phyloP scores from a whole-genome alignment of 306 rosid species.

The Bauhinia variegata region DNA sequence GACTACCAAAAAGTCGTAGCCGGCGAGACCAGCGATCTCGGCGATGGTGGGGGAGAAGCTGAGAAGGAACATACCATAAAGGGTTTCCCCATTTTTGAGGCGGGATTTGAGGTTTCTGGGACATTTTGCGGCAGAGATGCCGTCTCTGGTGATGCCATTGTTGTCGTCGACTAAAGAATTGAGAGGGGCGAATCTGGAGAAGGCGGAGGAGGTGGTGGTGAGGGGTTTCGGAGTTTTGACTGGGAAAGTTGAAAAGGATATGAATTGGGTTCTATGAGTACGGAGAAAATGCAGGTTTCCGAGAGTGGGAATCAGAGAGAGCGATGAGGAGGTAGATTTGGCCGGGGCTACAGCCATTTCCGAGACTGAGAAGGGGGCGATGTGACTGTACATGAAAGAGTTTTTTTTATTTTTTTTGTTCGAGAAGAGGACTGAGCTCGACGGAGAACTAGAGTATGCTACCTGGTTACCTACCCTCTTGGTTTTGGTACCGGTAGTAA shows the following conservation, averaged over 20 bases:
- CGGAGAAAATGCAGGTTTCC: background rate
- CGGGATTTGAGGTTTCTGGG: conserved; percentile 60
- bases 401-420: too few species aligned
- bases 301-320: conserved; percentile 5
- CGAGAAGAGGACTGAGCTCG: too few species aligned
- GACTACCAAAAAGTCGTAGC: conserved; percentile 75
- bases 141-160: background rate
- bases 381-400: too few species aligned
- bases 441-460: too few species aligned
- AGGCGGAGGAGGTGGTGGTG: conserved; percentile 16
- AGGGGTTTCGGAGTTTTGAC: conserved; percentile 40
- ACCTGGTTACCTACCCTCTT: too few species aligned
- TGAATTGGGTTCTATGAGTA: conserved; percentile 6
- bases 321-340: background rate
- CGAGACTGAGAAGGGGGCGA: background rate
- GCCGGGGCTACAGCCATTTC: conserved; percentile 30
- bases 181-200: conserved; percentile 27
- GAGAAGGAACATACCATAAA: conserved; percentile 79
- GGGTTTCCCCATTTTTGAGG: conserved; percentile 68
- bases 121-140: background rate
- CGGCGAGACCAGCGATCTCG: conserved; percentile 76
- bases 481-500: too few species aligned
- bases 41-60: conserved; percentile 81
- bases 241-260: conserved; percentile 22
- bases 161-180: conserved; percentile 41